Base-by-base conservation (phyloP, 768 basidiomycete genomes). In the Rubroboletus pulcherrimus region DNA sequence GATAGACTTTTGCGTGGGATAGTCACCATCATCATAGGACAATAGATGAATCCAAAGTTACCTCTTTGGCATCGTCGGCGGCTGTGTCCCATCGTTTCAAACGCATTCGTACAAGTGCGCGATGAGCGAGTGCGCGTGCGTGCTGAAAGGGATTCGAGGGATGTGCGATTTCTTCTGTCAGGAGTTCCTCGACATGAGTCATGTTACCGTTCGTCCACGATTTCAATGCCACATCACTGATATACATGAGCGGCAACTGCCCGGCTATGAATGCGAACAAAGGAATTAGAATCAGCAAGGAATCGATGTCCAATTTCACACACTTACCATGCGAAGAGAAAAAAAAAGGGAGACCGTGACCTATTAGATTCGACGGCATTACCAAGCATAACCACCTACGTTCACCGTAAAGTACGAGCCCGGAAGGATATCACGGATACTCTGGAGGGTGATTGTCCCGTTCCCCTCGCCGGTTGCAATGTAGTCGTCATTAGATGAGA, bases 1-100 rank as follows among this genome's bases (percentile, higher is more conserved):
- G 11, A 58, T 40, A 14, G 57, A 56, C 54, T 51, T 51, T 35
- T 35, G 19, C 3, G 19, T 30, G 24, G 8, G 17, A 33, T 29
- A 37, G 5, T 56, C 37, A 49, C 29, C 26, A 21, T 3, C 7
- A 26, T 5, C 1, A 17, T 11, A 10, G 10, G 7, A 29, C 12
- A 5, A 34, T 7, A 24, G n/a, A 43, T 26, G 9, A 17, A 30
- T 3, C 9, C 7, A 21, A 39, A 26, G 2, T 4, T 43, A 60
- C 42, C 52, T 51, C 48, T 24, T 50, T 54, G 9, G 40, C 52
- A 12, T 60, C 56, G 12, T 49, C 48, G 2, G 45, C 2, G n/a
- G 47, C 48, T 31, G 7, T 19, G 29, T 41, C 14, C 47, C 46
- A 45, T 3, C 29, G 24, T 30, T 31, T 34, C 7, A 24, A 37